Evolutionary conservation across 176 grass and related monocot species (phyloP), one percentile per base, ranked within the genome.

Genomic region (Paspalum notatum): DNA sequence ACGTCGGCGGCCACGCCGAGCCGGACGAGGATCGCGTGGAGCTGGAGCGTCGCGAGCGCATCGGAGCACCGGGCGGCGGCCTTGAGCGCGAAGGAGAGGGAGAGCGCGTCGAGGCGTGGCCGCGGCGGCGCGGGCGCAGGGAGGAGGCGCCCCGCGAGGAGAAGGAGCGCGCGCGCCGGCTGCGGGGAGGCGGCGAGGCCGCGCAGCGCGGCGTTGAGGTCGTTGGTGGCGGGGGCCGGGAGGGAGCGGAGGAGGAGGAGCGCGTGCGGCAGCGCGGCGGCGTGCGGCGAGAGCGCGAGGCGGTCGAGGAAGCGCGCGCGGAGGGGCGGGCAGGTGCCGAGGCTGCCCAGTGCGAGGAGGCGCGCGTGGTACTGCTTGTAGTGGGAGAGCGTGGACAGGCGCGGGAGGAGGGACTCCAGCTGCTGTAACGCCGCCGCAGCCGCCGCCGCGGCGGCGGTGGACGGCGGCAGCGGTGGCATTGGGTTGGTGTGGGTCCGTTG

Each of bases 81-180:
- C 76, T 90, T 88, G 26, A 93, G 80, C 5, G 88, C 67, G 86
- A 97, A 94, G 43, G 85, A 94, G 70, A 97, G 87, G 46, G 91
- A 94, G 72, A 97, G 89, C 17, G 94, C 94, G 66, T 97, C 88
- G 39, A 91, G 86, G 80, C 87, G 87, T 1, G 90, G 70, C 3
- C 50, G 55, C 27, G 39, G 79, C 27, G 74, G 81, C 38, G 79
- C 32, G 8, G 77, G 21, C 1, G 71, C 16, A 5, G 62, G 83
- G 48, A 77, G 82, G 51, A 91, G 71, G 71, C 77, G 72, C 25
- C 76, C 76, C 38, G 89, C 87, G 62, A 94, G 87, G 71, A 91
- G 84, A 48, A 80, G 85, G 40, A 97, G 74, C 6, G 89, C 73
- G 45, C 70, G 75, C 47, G 79, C 27, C 5, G 87, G 91, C 49